phyloP scores from a whole-genome alignment of 257 asterid genomes.

The Penstemon davidsonii region DNA sequence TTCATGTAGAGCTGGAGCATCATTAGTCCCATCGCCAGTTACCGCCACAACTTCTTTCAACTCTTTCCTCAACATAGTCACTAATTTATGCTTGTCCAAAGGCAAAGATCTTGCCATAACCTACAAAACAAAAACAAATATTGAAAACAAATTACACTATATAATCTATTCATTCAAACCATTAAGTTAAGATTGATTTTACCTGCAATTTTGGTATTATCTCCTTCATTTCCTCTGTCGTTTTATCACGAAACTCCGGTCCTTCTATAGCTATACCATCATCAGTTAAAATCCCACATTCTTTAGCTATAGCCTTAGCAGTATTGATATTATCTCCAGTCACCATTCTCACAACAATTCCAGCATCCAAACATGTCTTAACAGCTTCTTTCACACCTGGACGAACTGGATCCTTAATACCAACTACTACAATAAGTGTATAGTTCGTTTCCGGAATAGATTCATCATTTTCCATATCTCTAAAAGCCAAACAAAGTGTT shows the following conservation, averaged over 20 bases:
- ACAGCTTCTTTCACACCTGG: conserved; percentile 82
- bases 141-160: not conserved
- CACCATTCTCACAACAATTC: conserved; percentile 74
- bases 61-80: conserved; percentile 58
- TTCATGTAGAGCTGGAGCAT: conserved; percentile 63
- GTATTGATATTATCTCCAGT: conserved; percentile 86
- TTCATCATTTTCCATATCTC: conserved; percentile 39
- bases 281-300: conserved; percentile 72
- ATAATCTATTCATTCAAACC: not conserved
- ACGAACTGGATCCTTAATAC: conserved; percentile 78
- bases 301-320: conserved; percentile 82
- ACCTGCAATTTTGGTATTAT: conserved; percentile 77
- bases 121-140: conserved; percentile 27
- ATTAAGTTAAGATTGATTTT: too few species aligned
- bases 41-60: conserved; percentile 71
- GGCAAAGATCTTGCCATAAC: conserved; percentile 79
- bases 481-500: conserved; percentile 71
- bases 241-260: conserved; percentile 58
- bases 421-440: conserved; percentile 67
- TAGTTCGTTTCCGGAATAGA: conserved; percentile 54
- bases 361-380: conserved; percentile 69
- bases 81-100: conserved; percentile 73
- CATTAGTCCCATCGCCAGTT: conserved; percentile 61
- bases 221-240: conserved; percentile 53
- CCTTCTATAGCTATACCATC: conserved; percentile 83